Base-by-base conservation (phyloP, 1,284 basidiomycete genomes). In the Rhodofomes roseus region DNA sequence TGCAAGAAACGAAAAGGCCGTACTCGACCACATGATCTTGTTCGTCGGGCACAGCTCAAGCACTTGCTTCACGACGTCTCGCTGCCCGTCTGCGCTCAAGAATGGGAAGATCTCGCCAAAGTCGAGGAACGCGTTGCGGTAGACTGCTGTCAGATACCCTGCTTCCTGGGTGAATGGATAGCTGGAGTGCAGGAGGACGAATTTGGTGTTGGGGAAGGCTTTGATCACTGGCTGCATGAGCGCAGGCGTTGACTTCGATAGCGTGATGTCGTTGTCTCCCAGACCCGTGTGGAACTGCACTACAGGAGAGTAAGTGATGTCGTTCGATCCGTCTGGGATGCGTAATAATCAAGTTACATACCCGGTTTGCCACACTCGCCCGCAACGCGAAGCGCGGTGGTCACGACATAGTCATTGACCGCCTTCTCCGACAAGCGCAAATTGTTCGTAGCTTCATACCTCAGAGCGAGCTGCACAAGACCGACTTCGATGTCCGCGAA, bases 261-360 rank as follows among this genome's bases (percentile, higher is more conserved):
- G 75, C n/a, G 71, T 77, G 51, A 92, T 81, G 61, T 91, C 87
- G 59, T 79, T 84, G 67, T 92, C 90, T 6, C 90, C 90, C 0
- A 92, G 76, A 25, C 90, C 90, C 5, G 88, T 91, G 67, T 92
- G 90, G 70, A 92, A 92, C 74, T 92, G 90, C 9, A 92, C 90
- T 90, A 11, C 4, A 5, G 11, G 31, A 5, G 31, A 34, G 4
- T 4, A 34, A 11, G 31, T 11, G 11, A n/a, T n/a, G n/a, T n/a
- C 12, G 59, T 23, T 54, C 27, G 29, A 9, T 23, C 25, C 31
- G 12, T 55, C 1, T 18, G 61, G 54, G 27, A 54, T 36, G 20
- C 46, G 37, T 31, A 43, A 23, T 22, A 14, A 22, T 31, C 6
- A 20, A 43, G 23, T 11, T 31, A 46, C 70, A 27, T 66, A 87